These are phyloP conservation scores for Cupressus sempervirens DNA, from an alignment of 75 land plant genomes.

Conservation along the genomic window DNA sequence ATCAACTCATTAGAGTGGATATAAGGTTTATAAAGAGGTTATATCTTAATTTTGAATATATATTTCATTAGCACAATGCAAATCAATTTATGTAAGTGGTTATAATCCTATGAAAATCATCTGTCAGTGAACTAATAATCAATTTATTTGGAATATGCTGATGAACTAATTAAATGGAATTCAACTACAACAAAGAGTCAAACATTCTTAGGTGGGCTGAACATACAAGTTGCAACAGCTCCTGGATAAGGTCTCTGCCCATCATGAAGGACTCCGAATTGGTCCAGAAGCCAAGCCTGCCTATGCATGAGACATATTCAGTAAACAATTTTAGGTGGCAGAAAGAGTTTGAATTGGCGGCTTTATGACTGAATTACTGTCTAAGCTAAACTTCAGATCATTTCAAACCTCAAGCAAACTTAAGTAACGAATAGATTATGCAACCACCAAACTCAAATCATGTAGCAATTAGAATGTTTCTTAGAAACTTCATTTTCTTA, in stretches of 20 bases:
- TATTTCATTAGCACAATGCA: neutral
- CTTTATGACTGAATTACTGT: neutral
- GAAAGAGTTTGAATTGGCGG: neutral
- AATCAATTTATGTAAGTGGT: neutral
- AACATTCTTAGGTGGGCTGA: slow-evolving; percentile 3
- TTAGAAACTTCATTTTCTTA: neutral
- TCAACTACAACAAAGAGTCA: slow-evolving; percentile 3
- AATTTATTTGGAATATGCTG: neutral
- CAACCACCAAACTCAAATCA: neutral
- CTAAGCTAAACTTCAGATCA: neutral
- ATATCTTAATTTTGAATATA: neutral
- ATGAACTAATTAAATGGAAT: neutral
- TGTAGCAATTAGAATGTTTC: neutral
- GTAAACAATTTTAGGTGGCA: neutral
- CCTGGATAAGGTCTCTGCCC: slow-evolving; percentile 80
- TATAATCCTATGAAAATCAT: neutral
- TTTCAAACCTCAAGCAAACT: neutral
- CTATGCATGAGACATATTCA: neutral
- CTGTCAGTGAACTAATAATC: neutral
- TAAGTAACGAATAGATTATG: neutral
- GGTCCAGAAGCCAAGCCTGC: slow-evolving; percentile 86
- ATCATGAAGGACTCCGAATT: slow-evolving; percentile 94
- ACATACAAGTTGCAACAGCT: slow-evolving; percentile 70
- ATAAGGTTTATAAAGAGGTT: neutral
- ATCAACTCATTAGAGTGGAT: neutral